Evolutionary conservation across 495 filamentous ascomycete species (phyloP).

Genomic region (Lineolata rhizophorae): DNA sequence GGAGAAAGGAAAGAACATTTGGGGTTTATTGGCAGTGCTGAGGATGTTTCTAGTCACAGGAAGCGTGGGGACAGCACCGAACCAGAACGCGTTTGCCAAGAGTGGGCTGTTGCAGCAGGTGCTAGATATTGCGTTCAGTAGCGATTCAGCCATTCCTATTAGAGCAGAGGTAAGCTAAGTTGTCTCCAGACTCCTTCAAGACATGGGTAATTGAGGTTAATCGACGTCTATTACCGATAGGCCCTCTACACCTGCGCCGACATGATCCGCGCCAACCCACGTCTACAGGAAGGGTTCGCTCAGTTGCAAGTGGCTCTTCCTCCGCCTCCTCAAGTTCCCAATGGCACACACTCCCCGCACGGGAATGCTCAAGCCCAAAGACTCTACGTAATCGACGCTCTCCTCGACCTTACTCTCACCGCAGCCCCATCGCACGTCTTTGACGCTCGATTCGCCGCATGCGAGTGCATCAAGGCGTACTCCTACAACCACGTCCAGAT

Average conservation of each 20-base stretch:
- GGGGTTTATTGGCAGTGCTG: conserved; percentile 68
- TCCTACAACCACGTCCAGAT: conserved; percentile 61
- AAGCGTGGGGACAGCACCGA: conserved; percentile 55
- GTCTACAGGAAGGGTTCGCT: conserved; percentile 71
- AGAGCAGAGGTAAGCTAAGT: conserved; percentile 55
- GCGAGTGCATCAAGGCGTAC: conserved; percentile 82
- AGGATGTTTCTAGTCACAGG: conserved; percentile 67
- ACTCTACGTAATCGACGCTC: conserved; percentile 79
- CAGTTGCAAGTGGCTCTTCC: conserved; percentile 53
- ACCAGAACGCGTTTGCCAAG: conserved; percentile 71
- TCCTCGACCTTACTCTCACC: conserved; percentile 71
- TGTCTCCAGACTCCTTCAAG: too few relatives aligned
- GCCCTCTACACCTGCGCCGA: conserved; percentile 72
- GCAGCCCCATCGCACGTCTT: conserved; percentile 42
- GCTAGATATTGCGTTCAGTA: conserved; percentile 66
- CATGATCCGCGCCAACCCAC: conserved; percentile 61
- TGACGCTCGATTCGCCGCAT: conserved; percentile 64
- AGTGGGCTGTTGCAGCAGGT: conserved; percentile 63
- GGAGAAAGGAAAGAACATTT: conserved; percentile 77
- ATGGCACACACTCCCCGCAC: background rate
- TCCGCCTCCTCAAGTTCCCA: background rate
- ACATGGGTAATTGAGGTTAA: too few relatives aligned
- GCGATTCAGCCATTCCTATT: conserved; percentile 48
- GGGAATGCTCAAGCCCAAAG: conserved; percentile 27
- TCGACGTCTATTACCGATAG: conserved; percentile 24